Conservation (phyloP, 768 basidiomycete genomes). For the Tremella fuciformis region DNA sequence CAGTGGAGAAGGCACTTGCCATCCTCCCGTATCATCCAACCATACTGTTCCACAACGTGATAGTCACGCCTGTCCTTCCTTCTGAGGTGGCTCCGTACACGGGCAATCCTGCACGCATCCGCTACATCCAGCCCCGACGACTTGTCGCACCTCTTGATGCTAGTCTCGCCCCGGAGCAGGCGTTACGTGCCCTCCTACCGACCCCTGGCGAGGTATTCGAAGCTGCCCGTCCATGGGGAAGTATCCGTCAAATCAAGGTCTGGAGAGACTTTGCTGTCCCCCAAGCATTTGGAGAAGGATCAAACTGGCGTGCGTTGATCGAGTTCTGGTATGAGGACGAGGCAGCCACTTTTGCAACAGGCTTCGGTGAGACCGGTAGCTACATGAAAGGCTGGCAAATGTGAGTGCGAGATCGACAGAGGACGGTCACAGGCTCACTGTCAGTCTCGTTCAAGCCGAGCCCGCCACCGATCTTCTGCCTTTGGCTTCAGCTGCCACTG, state of each 20-base stretch:
- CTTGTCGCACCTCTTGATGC: background rate
- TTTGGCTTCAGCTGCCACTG: background rate
- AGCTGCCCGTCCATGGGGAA: slow-evolving; percentile 37
- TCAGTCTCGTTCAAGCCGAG: slow-evolving; percentile 6
- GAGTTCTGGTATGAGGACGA: slow-evolving; percentile 46
- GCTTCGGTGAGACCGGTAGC: slow-evolving; percentile 29
- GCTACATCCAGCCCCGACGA: slow-evolving; percentile 29
- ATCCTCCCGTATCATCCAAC: slow-evolving; percentile 27
- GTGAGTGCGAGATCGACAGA: slow-evolving; percentile 21
- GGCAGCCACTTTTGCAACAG: slow-evolving; percentile 31
- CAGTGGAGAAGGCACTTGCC: slow-evolving; percentile 37
- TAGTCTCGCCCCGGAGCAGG: background rate
- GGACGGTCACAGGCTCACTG: background rate
- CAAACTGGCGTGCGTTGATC: slow-evolving; percentile 30
- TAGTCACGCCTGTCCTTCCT: slow-evolving; percentile 31
- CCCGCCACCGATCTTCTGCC: background rate
- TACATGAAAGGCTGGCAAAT: slow-evolving; percentile 40
- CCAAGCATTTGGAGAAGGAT: background rate
- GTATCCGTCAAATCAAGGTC: slow-evolving; percentile 25
- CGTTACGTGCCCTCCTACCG: slow-evolving; percentile 18
- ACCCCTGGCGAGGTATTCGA: slow-evolving; percentile 34
- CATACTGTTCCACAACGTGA: slow-evolving; percentile 18
- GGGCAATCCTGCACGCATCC: slow-evolving; percentile 12
- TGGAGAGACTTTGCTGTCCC: slow-evolving; percentile 17
- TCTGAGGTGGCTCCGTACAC: slow-evolving; percentile 25